A percentile compares a stretch with the other conserved stretches of the same genome.
phyloP scores from a whole-genome alignment of 495 filamentous ascomycete genomes.

The Hypoxylon trugodes region DNA sequence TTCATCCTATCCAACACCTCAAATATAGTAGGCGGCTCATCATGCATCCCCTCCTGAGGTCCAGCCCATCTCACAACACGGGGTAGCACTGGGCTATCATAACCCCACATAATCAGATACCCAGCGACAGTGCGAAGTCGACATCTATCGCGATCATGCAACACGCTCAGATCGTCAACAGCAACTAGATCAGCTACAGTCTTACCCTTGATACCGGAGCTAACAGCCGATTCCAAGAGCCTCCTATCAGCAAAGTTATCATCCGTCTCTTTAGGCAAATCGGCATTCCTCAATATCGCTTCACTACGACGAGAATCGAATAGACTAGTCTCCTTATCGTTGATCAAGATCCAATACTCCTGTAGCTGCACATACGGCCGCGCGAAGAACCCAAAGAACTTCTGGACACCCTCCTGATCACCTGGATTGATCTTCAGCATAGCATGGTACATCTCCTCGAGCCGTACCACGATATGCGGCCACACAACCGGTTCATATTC shows the following conservation, averaged over 20 bases:
- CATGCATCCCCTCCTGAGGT: background rate
- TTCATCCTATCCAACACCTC: background rate
- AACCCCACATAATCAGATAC: conserved; percentile 6
- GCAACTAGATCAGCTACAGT: background rate
- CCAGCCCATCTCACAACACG: conserved; percentile 7
- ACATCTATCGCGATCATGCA: background rate
- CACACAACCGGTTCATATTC: background rate
- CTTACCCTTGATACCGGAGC: background rate
- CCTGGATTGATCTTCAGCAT: background rate
- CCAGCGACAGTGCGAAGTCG: background rate
- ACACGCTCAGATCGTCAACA: background rate
- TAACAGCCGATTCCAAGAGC: background rate
- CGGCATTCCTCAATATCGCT: background rate
- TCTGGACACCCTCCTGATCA: background rate
- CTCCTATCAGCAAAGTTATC: background rate
- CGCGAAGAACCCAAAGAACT: conserved; percentile 13
- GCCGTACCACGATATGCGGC: conserved; percentile 9
- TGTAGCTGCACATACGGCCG: conserved; percentile 11
- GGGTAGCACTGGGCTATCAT: background rate
- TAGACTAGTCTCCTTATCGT: background rate
- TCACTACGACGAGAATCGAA: background rate
- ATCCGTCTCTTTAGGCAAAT: too few species aligned
- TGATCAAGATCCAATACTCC: conserved; percentile 11
- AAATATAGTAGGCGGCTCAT: background rate
- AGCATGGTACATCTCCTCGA: conserved; percentile 4